Percentiles rank a stretch among this genome's conserved stretches.
These are phyloP conservation scores for Quillaja saponaria DNA, from an alignment of 306 rosid species.

Conservation along the genomic window DNA sequence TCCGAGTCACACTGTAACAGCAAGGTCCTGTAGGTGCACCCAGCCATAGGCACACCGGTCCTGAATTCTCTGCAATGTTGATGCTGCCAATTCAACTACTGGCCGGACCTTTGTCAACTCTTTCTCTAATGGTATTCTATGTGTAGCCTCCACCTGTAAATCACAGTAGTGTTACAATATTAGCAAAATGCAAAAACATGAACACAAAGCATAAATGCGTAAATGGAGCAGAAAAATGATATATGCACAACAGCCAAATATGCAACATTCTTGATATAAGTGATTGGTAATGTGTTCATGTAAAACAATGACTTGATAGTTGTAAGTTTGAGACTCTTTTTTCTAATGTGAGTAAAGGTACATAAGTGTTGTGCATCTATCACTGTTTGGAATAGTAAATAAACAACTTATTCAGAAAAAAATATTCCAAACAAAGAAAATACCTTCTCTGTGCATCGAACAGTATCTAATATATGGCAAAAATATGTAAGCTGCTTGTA, in stretches of 20 bases:
- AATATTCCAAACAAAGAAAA: background rate
- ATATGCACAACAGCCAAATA: too few relatives aligned
- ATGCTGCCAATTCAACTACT: constrained; percentile 56
- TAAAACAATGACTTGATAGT: too few relatives aligned
- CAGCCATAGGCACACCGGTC: constrained; percentile 90
- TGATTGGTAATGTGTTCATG: too few relatives aligned
- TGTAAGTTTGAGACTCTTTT: too few relatives aligned
- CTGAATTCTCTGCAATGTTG: constrained; percentile 56
- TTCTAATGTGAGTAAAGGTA: too few relatives aligned
- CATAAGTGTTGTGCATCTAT: too few relatives aligned
- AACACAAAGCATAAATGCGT: too few relatives aligned
- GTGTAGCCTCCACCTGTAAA: constrained; percentile 57
- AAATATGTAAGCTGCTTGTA: constrained; percentile 85
- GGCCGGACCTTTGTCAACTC: constrained; percentile 69
- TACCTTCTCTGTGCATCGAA: constrained; percentile 75
- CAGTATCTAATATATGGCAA: constrained; percentile 71
- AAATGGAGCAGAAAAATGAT: too few relatives aligned
- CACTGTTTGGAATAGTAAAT: too few relatives aligned
- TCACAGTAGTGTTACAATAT: constrained; percentile 8
- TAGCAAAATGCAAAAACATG: background rate
- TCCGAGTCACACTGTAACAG: constrained; percentile 48
- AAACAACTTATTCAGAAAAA: too few relatives aligned
- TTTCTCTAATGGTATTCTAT: constrained; percentile 59
- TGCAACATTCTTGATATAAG: too few relatives aligned
- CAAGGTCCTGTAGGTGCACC: constrained; percentile 69